Evolutionary conservation across 108 stramenopile species (phyloP).

Genomic region (Hondaea fermentalgiana): DNA sequence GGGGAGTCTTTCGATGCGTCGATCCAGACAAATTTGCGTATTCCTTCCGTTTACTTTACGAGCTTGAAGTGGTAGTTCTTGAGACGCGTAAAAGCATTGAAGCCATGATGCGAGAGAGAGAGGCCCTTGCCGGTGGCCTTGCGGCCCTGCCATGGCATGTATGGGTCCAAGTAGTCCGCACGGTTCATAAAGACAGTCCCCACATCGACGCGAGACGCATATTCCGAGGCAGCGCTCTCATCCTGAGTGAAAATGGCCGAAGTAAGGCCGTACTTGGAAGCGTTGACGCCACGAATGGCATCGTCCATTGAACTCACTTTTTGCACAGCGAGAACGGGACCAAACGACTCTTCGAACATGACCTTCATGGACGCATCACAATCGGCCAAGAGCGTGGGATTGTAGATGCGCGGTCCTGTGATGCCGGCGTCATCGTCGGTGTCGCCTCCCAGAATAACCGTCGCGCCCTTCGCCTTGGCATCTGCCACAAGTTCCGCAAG

Average conservation of each 20-base stretch:
- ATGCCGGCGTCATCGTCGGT: not conserved
- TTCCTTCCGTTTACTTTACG: not conserved
- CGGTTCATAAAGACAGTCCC: slow-evolving; percentile 20
- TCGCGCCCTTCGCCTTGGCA: slow-evolving; percentile 15
- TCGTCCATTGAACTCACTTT: slow-evolving; percentile 36
- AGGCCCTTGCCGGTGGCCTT: slow-evolving; percentile 16
- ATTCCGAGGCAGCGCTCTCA: not conserved
- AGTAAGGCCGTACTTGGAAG: slow-evolving; percentile 40
- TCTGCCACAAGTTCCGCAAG: not conserved
- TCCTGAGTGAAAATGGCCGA: slow-evolving; percentile 33
- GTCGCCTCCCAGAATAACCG: slow-evolving; percentile 9
- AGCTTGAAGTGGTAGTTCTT: slow-evolving; percentile 1
- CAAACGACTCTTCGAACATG: slow-evolving; percentile 35
- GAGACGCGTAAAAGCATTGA: not conserved
- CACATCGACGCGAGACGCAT: not conserved
- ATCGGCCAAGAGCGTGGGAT: slow-evolving; percentile 32
- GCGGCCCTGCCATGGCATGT: slow-evolving; percentile 6
- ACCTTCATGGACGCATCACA: slow-evolving; percentile 24
- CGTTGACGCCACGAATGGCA: slow-evolving; percentile 36
- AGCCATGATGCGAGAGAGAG: not conserved
- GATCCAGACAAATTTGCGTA: not conserved
- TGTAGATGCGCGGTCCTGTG: slow-evolving; percentile 11
- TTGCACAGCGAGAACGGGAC: slow-evolving; percentile 32
- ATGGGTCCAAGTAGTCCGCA: slow-evolving; percentile 13
- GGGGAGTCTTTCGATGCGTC: too few species aligned